Conservation (phyloP, 2,329 filamentous ascomycete species). For the Tolypocladium album region DNA sequence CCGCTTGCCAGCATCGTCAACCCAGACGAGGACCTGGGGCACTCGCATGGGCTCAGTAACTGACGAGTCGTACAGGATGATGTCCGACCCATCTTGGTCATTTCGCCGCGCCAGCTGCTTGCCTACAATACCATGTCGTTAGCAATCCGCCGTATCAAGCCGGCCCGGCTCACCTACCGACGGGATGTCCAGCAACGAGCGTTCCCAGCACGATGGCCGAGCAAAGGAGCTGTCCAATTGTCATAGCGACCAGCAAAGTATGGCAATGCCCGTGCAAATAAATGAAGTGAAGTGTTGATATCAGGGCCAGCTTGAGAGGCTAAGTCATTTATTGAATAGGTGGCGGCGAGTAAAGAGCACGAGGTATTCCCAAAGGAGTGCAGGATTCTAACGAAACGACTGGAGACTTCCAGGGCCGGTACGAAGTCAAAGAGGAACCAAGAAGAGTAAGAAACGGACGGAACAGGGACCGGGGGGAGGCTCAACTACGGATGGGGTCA, state of each 20-base stretch:
- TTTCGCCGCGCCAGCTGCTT: neutral
- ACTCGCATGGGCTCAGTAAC: conserved; percentile 28
- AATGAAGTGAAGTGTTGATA: neutral
- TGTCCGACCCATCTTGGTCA: conserved; percentile 4
- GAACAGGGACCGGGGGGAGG: neutral
- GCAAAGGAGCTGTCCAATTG: conserved; percentile 10
- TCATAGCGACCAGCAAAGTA: conserved; percentile 9
- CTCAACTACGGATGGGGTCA: neutral
- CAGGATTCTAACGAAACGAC: neutral
- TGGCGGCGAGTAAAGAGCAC: neutral
- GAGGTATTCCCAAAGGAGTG: neutral
- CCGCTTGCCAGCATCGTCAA: conserved; percentile 45
- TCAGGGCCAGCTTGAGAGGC: neutral
- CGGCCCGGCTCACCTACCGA: conserved; percentile 8
- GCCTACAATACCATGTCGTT: neutral
- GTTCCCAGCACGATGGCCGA: conserved; percentile 12
- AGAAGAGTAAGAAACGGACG: neutral
- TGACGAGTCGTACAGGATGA: conserved; percentile 24
- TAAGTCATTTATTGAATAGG: neutral
- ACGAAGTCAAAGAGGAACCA: neutral
- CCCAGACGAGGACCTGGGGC: conserved; percentile 45
- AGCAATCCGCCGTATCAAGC: neutral
- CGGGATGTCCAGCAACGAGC: conserved; percentile 10
- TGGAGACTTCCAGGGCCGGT: neutral
- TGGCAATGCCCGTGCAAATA: neutral